Percentiles rank a stretch among this genome's conserved stretches.
Evolutionary conservation across 768 basidiomycete genomes (phyloP).

Genomic region (Tephrocybe sp.): DNA sequence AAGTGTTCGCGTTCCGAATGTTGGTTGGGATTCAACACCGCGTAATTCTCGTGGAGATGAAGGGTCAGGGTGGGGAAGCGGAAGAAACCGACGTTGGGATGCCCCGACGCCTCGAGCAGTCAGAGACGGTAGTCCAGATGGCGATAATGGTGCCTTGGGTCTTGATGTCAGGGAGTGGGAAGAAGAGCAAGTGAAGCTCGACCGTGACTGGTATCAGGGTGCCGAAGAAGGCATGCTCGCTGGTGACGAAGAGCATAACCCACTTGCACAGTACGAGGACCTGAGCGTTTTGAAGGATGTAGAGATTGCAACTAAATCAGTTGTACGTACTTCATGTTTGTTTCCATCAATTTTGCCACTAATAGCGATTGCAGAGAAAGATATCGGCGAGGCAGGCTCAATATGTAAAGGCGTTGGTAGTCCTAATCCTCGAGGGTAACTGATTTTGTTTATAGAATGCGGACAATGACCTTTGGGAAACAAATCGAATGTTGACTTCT

Average conservation of each 20-base stretch:
- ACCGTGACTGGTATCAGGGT: constrained; percentile 95
- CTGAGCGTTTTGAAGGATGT: constrained; percentile 63
- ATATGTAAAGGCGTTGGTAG: constrained; percentile 60
- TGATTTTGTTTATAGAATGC: constrained; percentile 67
- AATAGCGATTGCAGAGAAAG: constrained; percentile 55
- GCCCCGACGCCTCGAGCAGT: constrained; percentile 76
- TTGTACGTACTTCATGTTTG: constrained; percentile 39
- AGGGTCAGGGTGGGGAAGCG: constrained; percentile 60
- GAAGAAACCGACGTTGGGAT: constrained; percentile 66
- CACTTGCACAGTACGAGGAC: constrained; percentile 91
- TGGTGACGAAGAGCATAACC: constrained; percentile 91
- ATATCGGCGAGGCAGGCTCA: constrained; percentile 95
- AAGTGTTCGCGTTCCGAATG: constrained; percentile 87
- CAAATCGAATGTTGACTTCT: constrained; percentile 95
- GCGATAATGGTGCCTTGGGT: constrained; percentile 57
- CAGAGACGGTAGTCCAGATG: constrained; percentile 68
- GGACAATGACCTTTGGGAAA: constrained; percentile 98
- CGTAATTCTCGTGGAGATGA: constrained; percentile 52
- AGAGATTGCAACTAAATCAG: constrained; percentile 74
- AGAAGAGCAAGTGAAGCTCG: constrained; percentile 88
- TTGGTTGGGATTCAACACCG: constrained; percentile 94
- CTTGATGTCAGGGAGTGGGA: constrained; percentile 92
- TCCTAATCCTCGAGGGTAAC: neutral
- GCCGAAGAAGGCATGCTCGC: constrained; percentile 86
- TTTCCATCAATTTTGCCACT: neutral